A percentile compares a stretch with the other conserved stretches of the same genome.
Evolutionary conservation across 305 asterid species (phyloP).

Genomic region (Solanum hybrid): DNA sequence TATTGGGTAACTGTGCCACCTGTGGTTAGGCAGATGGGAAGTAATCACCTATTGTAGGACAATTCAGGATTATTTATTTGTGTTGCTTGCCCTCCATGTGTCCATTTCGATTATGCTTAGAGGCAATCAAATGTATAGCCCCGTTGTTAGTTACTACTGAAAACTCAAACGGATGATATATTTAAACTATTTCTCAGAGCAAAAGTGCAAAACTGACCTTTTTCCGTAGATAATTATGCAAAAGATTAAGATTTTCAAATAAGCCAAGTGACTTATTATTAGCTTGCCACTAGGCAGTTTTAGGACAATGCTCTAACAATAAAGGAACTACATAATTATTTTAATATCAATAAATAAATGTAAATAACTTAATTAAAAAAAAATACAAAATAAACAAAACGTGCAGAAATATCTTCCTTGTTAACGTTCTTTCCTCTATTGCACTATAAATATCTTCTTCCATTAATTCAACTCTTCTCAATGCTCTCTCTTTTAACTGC

Average conservation of each 20-base stretch:
- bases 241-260: not conserved
- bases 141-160: not conserved
- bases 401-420: slow-evolving; percentile 21
- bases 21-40: not conserved
- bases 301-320: not conserved
- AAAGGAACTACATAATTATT: not conserved
- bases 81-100: not conserved
- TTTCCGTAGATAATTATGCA: not conserved
- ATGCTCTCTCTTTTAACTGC: no score
- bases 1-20: no score
- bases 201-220: not conserved
- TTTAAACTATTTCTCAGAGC: not conserved
- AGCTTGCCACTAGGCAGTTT: not conserved
- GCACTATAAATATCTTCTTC: slow-evolving; percentile 39
- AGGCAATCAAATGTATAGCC: not conserved
- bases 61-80: not conserved
- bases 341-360: no score
- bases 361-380: no score
- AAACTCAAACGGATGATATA: not conserved
- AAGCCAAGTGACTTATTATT: not conserved
- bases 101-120: not conserved
- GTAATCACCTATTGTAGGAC: not conserved
- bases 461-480: slow-evolving; percentile 36
- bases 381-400: no score
- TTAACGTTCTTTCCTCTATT: slow-evolving; percentile 45